These are phyloP conservation scores for Chrysoporthe cubensis DNA, from an alignment of 2,329 filamentous ascomycete genomes.

Conservation along the genomic window DNA sequence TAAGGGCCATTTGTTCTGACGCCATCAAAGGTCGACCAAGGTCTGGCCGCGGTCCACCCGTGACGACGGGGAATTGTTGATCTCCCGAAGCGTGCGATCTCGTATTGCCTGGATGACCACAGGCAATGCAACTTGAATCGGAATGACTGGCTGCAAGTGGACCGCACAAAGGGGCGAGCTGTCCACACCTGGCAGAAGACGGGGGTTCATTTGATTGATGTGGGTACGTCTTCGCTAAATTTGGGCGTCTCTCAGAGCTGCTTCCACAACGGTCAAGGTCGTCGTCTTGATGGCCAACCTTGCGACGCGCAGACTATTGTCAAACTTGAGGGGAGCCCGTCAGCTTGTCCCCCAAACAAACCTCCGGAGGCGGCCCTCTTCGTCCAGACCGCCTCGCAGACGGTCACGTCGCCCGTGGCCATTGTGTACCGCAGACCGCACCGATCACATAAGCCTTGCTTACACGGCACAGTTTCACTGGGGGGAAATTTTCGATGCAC, in stretches of 20 bases:
- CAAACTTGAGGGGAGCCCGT: neutral
- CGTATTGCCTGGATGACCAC: constrained; percentile 21
- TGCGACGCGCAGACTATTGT: constrained; percentile 9
- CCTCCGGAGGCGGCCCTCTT: neutral
- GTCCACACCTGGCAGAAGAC: constrained; percentile 21
- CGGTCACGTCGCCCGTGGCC: neutral
- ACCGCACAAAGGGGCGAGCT: constrained; percentile 15
- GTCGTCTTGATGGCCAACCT: neutral
- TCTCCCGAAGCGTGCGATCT: constrained; percentile 28
- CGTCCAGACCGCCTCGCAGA: neutral
- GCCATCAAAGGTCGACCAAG: constrained; percentile 1
- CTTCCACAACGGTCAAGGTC: constrained; percentile 5
- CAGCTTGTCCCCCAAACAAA: neutral
- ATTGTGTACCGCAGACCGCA: neutral
- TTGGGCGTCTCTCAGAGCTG: constrained; percentile 16
- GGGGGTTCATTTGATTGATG: constrained; percentile 24
- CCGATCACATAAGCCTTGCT: neutral
- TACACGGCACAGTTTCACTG: neutral
- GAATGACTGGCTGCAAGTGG: constrained; percentile 26
- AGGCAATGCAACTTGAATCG: constrained; percentile 7
- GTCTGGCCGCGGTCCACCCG: constrained; percentile 7
- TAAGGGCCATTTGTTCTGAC: constrained; percentile 8
- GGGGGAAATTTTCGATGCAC: neutral
- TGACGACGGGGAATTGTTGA: constrained; percentile 21
- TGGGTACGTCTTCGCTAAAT: constrained; percentile 23